A percentile compares a stretch with the other conserved stretches of the same genome.
phyloP scores from a whole-genome alignment of 208 protist species.

The Wallacemonas rigidus region DNA sequence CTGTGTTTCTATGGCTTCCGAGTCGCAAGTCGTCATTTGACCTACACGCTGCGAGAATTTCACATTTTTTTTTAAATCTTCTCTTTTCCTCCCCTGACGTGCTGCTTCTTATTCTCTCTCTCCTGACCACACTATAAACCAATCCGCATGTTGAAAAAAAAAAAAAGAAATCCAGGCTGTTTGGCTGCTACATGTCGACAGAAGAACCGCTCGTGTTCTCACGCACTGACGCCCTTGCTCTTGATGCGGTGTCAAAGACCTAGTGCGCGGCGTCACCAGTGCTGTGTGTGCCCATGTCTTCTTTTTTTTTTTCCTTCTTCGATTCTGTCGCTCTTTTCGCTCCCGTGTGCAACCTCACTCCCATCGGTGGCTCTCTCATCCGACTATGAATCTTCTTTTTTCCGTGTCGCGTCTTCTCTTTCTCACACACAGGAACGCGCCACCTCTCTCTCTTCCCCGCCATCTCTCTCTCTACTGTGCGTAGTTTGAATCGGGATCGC shows the following conservation, averaged over 20 bases:
- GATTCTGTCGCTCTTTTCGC: constrained; percentile 2
- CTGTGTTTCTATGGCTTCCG: neutral
- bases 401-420: neutral
- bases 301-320: constrained; percentile 4
- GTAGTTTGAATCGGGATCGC: too few relatives aligned
- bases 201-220: neutral
- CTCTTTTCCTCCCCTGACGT: constrained; percentile 1
- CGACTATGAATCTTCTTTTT: neutral
- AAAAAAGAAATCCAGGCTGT: too few relatives aligned
- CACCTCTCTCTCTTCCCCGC: too few relatives aligned
- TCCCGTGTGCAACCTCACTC: neutral
- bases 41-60: neutral
- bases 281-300: neutral
- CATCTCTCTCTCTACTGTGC: too few relatives aligned
- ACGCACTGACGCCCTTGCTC: neutral
- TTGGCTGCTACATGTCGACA: too few relatives aligned
- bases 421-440: too few relatives aligned
- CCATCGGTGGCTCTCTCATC: too few relatives aligned
- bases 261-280: too few relatives aligned
- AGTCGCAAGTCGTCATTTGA: neutral
- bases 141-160: too few relatives aligned
- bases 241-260: neutral
- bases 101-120: neutral
- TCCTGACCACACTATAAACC: neutral
- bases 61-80: constrained; percentile 8